phyloP scores from a whole-genome alignment of 2,329 filamentous ascomycete species.

The Falciphora oryzae region DNA sequence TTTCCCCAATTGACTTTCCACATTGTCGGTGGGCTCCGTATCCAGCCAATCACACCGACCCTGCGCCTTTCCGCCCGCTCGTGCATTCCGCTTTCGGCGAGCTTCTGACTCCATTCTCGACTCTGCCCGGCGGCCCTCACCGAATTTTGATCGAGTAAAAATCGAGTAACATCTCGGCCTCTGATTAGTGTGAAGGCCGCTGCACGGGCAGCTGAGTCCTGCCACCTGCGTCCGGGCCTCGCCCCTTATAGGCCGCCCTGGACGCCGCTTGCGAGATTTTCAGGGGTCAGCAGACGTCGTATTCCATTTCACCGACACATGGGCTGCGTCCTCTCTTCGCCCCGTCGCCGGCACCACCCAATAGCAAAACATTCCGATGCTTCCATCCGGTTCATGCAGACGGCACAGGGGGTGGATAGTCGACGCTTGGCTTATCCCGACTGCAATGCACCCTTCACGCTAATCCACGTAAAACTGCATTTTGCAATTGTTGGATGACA shows the following conservation, averaged over 20 bases:
- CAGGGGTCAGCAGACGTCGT: not conserved
- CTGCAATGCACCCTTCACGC: no score
- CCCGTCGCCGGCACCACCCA: not conserved
- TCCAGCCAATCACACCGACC: slow-evolving; percentile 3
- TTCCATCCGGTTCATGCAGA: not conserved
- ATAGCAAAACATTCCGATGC: not conserved
- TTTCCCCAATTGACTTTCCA: not conserved
- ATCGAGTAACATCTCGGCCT: slow-evolving; percentile 16
- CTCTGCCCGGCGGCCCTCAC: slow-evolving; percentile 10
- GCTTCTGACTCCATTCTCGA: slow-evolving; percentile 2
- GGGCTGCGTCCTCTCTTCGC: not conserved
- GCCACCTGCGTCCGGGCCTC: no score
- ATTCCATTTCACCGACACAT: not conserved
- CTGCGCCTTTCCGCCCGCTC: not conserved
- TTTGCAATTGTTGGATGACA: no score
- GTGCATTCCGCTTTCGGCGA: slow-evolving; percentile 10
- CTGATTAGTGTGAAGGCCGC: no score
- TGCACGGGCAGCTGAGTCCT: no score
- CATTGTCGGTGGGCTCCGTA: not conserved
- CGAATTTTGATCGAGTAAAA: slow-evolving; percentile 41
- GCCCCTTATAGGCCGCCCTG: no score
- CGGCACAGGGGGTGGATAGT: no score
- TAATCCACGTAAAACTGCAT: no score
- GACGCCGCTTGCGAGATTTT: no score
- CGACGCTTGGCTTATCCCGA: no score